Evolutionary conservation across 1,139 yeast genomes (phyloP), one percentile per base, ranked within the genome.

Genomic region (Debaryomyces psychrophilus): DNA sequence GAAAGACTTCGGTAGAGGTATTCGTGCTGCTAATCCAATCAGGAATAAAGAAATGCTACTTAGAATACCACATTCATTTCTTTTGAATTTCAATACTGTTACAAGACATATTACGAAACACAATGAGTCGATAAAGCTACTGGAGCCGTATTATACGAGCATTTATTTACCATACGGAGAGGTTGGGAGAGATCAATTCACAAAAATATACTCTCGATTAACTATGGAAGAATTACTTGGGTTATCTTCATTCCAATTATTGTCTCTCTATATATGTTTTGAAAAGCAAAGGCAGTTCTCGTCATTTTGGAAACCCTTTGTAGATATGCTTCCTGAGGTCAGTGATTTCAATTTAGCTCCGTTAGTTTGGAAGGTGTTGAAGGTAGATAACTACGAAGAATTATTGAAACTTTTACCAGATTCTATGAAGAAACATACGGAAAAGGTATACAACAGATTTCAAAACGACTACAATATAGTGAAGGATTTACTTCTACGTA

Each of bases 291-390:
- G 83, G 37, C 53, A 52, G 0, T 34, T 43, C 0, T 44, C 51
- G 3, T 82, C 89, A 1, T 83, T 74, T 58, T 86, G 92, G 92
- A 57, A 64, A 41, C 90, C 89, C 0, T 85, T 85, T 53, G 62
- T 85, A 27, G 71, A 77, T 35, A 76, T 81, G 58, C 70, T 85
- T 43, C 92, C 93, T 0, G 57, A 62, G 0, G 50, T 69, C 7
- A 58, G 65, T 0, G 89, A 85, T 45, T 74, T 85, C 45, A 52
- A 53, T 0, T 53, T 69, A 3, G 69, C 76, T 9, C 89, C 87
- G 2, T 66, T 82, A 44, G 69, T 71, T 4, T 83, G 87, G 87
- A 59, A 74, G 14, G 65, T 70, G 1, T 52, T 60, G 15, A 44
- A 62, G 31, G 61, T 62, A 1, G 51, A 59, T 1, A 44, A 56